Conservation (phyloP, 768 basidiomycete species). For the Cyclocybe aegerita region DNA sequence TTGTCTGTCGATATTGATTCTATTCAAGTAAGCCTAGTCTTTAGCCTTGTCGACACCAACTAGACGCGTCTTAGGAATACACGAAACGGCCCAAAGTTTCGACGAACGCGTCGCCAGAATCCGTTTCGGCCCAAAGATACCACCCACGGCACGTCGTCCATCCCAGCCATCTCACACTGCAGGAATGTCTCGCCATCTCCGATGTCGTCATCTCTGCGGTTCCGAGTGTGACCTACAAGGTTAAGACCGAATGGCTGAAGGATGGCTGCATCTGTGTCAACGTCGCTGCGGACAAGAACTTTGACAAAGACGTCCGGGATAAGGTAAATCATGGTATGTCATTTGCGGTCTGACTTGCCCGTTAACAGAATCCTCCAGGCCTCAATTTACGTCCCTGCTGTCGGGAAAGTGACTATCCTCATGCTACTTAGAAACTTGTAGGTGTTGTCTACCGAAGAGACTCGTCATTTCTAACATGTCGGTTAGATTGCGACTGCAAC, state of each 20-base stretch:
- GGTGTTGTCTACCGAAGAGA: constrained; percentile 26
- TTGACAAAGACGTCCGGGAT: constrained; percentile 88
- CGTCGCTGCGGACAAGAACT: constrained; percentile 94
- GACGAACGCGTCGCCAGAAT: constrained; percentile 25
- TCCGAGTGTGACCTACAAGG: constrained; percentile 79
- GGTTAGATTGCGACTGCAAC: constrained; percentile 50
- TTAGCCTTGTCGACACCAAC: not conserved
- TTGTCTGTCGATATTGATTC: constrained; percentile 96
- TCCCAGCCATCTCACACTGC: constrained; percentile 63
- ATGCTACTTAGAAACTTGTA: constrained; percentile 97
- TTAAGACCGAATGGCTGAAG: constrained; percentile 87
- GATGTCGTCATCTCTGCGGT: constrained; percentile 97
- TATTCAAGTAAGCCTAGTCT: constrained; percentile 56
- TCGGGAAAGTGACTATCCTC: constrained; percentile 97
- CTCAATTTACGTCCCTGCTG: constrained; percentile 90
- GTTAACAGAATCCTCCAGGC: constrained; percentile 48
- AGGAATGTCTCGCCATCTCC: constrained; percentile 79
- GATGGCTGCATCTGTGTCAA: constrained; percentile 94
- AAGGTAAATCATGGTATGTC: constrained; percentile 54
- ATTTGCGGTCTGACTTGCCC: not conserved
- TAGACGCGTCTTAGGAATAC: constrained; percentile 63
- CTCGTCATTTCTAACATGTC: not conserved
- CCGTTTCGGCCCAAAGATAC: constrained; percentile 50
- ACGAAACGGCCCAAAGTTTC: constrained; percentile 76
- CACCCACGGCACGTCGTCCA: constrained; percentile 85